Conservation (phyloP, 2,329 filamentous ascomycete genomes). For the Epichloe coenophiala region DNA sequence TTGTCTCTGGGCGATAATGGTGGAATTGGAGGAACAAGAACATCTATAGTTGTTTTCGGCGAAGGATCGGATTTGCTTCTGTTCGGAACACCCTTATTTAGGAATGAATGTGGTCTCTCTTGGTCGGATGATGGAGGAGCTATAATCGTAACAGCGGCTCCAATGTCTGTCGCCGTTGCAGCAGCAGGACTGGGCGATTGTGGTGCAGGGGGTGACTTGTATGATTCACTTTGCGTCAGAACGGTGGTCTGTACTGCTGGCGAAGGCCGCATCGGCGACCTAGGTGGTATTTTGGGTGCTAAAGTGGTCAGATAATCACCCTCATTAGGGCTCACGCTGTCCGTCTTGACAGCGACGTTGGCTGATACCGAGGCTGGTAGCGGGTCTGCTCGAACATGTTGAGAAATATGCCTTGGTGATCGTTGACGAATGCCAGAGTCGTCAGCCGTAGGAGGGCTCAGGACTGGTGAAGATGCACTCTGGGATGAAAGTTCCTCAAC, state of each 20-base stretch:
- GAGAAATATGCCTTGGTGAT: conserved; percentile 30
- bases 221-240: not conserved
- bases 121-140: not conserved
- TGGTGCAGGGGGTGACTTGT: not conserved
- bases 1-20: conserved; percentile 1
- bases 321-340: not conserved
- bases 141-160: not conserved
- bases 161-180: not conserved
- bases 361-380: not conserved
- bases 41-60: not conserved
- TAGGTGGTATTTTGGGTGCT: not conserved
- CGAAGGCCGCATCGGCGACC: not conserved
- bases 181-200: not conserved
- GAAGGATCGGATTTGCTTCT: not conserved
- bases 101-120: not conserved
- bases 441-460: conserved; percentile 28
- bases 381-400: not conserved
- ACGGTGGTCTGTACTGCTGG: not conserved
- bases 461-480: conserved; percentile 16
- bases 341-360: not conserved
- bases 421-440: conserved; percentile 30
- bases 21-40: conserved; percentile 6
- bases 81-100: not conserved
- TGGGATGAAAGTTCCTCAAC: conserved; percentile 1
- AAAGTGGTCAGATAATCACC: not conserved